Evolutionary conservation across 2,329 filamentous ascomycete genomes (phyloP), one percentile per base, ranked within the genome.

Genomic region (Cladosporium sp.): DNA sequence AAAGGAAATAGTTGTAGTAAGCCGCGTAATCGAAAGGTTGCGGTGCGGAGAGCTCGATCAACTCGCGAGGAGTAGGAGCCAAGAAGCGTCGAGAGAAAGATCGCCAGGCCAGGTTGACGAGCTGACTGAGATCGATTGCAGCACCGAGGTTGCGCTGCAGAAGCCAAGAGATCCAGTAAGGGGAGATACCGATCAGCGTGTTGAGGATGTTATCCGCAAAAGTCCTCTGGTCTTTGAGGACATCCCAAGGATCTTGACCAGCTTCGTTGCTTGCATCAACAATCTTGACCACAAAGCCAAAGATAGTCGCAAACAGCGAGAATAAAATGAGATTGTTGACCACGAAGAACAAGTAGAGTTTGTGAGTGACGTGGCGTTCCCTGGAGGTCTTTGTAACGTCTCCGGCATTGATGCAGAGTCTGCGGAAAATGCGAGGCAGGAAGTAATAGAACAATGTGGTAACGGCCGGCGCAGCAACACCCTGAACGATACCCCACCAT

Each of bases 1-100:
- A 98, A 25, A 97, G 76, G 69, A 96, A 96, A 68, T 95, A 97
- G 69, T 96, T 97, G 78, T 96, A 98, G 72, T 97, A 97, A 59
- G 83, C 89, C 52, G 93, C 89, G 63, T 96, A 97, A 59, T 97
- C 91, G 66, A 98, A 96, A 0, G 88, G 77, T 2, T 88, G 91
- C 1, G 93, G 93, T 3, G 93, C 93, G 0, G 91, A 95, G 63
- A 93, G 80, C 67, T 95, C 88, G 58, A 97, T 97, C 58, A 93
- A 75, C 67, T 95, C 86, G 58, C 93, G 80, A 4, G 93, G 93
- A 2, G 93, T 97, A 3, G 92, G 92, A 54, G 82, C 85, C 20
- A 88, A 79, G 61, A 96, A 93, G 49, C 85, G 92, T 64, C 89
- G 85, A 54, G 85, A 80, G 66, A 93, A 86, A 63, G 89, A 95